Percentiles rank a stretch among this genome's conserved stretches.
These are phyloP conservation scores for Hyaloperonospora brassicae DNA, from an alignment of 352 stramenopile species.

Conservation along the genomic window DNA sequence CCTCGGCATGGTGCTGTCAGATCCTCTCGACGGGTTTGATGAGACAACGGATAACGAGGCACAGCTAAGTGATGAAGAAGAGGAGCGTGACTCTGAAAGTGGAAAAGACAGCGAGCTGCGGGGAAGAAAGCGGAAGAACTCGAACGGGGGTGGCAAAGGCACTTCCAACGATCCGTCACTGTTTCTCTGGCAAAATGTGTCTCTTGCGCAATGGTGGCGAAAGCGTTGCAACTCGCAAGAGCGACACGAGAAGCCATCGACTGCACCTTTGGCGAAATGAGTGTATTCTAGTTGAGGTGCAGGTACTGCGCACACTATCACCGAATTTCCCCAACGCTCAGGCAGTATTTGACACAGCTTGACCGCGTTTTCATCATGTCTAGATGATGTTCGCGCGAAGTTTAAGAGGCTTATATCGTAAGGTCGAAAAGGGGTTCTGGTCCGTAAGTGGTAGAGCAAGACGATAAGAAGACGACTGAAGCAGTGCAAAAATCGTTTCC, in stretches of 20 bases:
- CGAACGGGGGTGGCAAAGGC: conserved; percentile 16
- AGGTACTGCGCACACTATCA: too few relatives aligned
- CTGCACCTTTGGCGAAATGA: conserved; percentile 14
- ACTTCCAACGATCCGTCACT: conserved; percentile 30
- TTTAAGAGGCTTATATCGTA: too few relatives aligned
- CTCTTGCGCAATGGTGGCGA: conserved; percentile 72
- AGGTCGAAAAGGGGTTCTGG: too few relatives aligned
- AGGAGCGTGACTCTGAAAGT: conserved; percentile 28
- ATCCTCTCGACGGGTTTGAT: conserved; percentile 35
- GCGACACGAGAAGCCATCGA: conserved; percentile 17
- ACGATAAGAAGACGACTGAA: too few relatives aligned
- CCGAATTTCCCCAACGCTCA: too few relatives aligned
- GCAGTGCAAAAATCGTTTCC: too few relatives aligned
- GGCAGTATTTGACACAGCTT: too few relatives aligned
- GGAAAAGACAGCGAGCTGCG: conserved; percentile 23
- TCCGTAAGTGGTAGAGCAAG: too few relatives aligned
- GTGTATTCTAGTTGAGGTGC: neutral
- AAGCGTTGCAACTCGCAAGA: conserved; percentile 31
- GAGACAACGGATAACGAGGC: conserved; percentile 58
- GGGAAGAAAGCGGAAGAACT: conserved; percentile 25
- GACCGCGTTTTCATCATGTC: too few relatives aligned
- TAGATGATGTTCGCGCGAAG: too few relatives aligned
- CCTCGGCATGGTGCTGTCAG: conserved; percentile 21
- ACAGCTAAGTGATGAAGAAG: conserved; percentile 66
- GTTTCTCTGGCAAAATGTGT: conserved; percentile 70